Base-by-base conservation (phyloP, 1,284 basidiomycete genomes). In the Pyrrhoderma noxium region DNA sequence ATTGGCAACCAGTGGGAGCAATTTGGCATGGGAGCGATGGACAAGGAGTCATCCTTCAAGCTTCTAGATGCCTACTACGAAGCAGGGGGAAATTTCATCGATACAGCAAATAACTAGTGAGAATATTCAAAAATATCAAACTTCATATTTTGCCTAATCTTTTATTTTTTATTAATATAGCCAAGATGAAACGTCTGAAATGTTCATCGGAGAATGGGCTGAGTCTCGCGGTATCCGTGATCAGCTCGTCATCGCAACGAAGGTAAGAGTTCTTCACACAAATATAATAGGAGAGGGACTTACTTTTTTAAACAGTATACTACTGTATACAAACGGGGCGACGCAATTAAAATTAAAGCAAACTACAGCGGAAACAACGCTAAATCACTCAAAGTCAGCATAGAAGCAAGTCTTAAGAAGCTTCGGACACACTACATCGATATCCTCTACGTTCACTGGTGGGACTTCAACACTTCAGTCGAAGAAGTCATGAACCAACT, bases 1-100 rank as follows among this genome's bases (percentile, higher is more conserved):
- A 62, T 75, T 49, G 73, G 73, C 16, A 63, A 70, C 50, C 65
- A 68, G 41, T 72, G 70, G 70, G 37, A 49, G 3, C 31, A 23
- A 4, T 2, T 54, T 22, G 53, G 49, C 3, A 51, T 51, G 49
- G 53, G 53, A 16, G 4, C 49, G 8, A 54, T 54, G 53, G 44
- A 51, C 25, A 53, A 53, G 31, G 47, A 49, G 40, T 18, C 47
- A 22, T 47, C 52, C 7, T 62, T 62, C 54, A 52, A 60, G 52
- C 45, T 62, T 7, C 55, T 58, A 16, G 57, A 58, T 45, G 55
- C 57, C n/a, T 58, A 19, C 37, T 58, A 46, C 34, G 55, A 58
- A 25, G 57, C 57, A 14, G 56, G 56, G 14, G 57, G 57, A 11
- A 59, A 58, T 45, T 59, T 59, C 43, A 59, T 59, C 23, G 58